A percentile compares a stretch with the other conserved stretches of the same genome.
Evolutionary conservation across 306 rosid genomes (phyloP).

Genomic region (Senna tora): DNA sequence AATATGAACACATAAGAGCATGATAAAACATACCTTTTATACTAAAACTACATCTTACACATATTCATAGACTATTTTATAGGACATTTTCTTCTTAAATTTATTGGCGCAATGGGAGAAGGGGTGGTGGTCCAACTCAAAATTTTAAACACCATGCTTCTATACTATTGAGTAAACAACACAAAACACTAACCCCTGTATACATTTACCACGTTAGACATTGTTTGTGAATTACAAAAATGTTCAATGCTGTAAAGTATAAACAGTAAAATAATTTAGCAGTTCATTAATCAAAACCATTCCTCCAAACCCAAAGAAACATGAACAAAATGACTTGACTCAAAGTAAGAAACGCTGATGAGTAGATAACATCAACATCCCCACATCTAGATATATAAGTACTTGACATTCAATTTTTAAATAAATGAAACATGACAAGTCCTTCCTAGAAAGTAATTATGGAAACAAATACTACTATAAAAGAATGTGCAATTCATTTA

Average conservation of each 20-base stretch:
- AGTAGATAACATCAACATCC: neutral
- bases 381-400: neutral
- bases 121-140: constrained; percentile 5
- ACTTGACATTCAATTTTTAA: constrained; percentile 20
- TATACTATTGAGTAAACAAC: neutral
- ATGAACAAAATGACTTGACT: neutral
- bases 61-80: neutral
- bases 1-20: constrained; percentile 15
- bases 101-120: neutral
- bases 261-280: constrained; percentile 7
- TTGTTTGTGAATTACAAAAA: neutral
- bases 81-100: neutral
- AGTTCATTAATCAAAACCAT: neutral
- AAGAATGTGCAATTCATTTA: constrained; percentile 9
- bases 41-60: neutral
- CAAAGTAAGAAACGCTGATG: constrained; percentile 7
- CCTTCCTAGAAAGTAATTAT: neutral
- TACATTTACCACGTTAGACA: constrained; percentile 7
- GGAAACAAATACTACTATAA: neutral
- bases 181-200: neutral
- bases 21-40: neutral
- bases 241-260: neutral
- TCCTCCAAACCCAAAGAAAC: constrained; percentile 11
- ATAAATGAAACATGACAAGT: neutral
- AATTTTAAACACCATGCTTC: neutral